Evolutionary conservation across 345 rosid species (phyloP).

Genomic region (Ceriops zippeliana): DNA sequence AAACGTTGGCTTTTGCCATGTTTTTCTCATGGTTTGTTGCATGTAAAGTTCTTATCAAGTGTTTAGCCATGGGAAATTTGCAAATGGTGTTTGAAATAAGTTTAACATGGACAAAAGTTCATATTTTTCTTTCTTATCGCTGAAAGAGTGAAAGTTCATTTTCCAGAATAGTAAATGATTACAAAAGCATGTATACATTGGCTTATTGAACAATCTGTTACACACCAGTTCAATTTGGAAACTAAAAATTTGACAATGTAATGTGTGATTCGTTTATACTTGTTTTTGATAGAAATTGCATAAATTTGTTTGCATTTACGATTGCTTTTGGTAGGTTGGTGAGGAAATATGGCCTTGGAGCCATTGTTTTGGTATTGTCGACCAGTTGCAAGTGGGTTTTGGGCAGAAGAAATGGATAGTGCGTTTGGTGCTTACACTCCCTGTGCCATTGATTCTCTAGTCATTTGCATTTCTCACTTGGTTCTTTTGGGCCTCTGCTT

Average conservation of each 20-base stretch:
- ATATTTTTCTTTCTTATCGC: not conserved
- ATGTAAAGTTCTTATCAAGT: not conserved
- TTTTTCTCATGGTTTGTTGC: too few relatives aligned
- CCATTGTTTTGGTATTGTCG: conserved; percentile 28
- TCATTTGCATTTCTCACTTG: conserved; percentile 31
- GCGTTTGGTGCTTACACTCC: conserved; percentile 34
- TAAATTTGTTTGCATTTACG: too few relatives aligned
- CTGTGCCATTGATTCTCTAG: conserved; percentile 29
- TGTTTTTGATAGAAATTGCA: not conserved
- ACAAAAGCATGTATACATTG: too few relatives aligned
- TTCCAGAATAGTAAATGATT: too few relatives aligned
- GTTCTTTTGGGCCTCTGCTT: conserved; percentile 30
- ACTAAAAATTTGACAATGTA: not conserved
- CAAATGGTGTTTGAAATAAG: too few relatives aligned
- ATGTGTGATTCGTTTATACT: not conserved
- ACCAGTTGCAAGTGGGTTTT: conserved; percentile 28
- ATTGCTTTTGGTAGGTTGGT: too few relatives aligned
- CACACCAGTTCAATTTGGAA: not conserved
- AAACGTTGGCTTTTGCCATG: not conserved
- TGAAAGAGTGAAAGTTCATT: too few relatives aligned
- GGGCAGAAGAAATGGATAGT: conserved; percentile 24
- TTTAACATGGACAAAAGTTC: not conserved
- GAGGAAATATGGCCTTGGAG: not conserved
- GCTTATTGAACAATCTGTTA: too few relatives aligned
- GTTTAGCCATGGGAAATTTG: too few relatives aligned